These are phyloP conservation scores for Ilex aquifolium DNA, from an alignment of 257 asterid genomes.

Conservation along the genomic window DNA sequence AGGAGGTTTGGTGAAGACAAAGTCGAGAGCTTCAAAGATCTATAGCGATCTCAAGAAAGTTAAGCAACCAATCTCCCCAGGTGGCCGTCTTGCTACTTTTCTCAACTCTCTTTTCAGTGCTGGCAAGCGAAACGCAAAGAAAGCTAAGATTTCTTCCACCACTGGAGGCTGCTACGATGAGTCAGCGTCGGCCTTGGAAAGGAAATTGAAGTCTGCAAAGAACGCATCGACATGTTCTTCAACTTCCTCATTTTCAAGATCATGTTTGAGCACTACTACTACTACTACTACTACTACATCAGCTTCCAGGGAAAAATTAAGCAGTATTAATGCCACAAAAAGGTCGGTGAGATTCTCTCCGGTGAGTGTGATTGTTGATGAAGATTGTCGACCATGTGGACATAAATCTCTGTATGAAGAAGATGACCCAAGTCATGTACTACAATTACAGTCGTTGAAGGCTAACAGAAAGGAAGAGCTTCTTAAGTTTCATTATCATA, in stretches of 20 bases:
- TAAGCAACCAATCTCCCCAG: constrained; percentile 42
- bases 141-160: constrained; percentile 30
- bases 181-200: neutral
- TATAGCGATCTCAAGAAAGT: constrained; percentile 37
- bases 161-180: neutral
- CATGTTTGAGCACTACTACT: constrained; percentile 80
- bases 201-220: constrained; percentile 33
- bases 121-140: constrained; percentile 36
- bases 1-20: constrained; percentile 29
- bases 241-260: constrained; percentile 78
- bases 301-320: constrained; percentile 39
- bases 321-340: constrained; percentile 32
- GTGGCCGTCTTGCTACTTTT: constrained; percentile 55
- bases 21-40: constrained; percentile 32
- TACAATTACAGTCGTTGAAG: constrained; percentile 1
- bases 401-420: constrained; percentile 39
- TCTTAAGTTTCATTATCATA: constrained; percentile 41
- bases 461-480: constrained; percentile 39
- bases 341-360: constrained; percentile 77
- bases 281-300: constrained; percentile 76
- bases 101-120: constrained; percentile 68
- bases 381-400: constrained; percentile 57
- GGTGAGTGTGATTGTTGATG: constrained; percentile 64
- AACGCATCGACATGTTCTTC: constrained; percentile 66
- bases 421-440: neutral